Conservation (phyloP, 2,329 filamentous ascomycete genomes). For the Xylariaceae sp. region DNA sequence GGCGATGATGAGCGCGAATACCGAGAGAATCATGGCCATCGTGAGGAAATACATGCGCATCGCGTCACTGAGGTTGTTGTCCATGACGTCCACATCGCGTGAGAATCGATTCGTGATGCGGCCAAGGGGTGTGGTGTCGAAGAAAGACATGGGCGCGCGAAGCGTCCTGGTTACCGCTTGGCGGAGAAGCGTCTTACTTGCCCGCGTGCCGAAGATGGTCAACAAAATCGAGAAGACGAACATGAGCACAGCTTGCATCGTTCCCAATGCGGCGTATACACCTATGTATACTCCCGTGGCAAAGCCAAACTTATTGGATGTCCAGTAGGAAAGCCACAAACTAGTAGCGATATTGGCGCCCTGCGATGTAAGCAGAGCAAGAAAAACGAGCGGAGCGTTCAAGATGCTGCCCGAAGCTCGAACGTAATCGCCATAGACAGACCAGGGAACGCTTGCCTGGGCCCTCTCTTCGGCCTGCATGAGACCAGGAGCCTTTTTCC, state of each 20-base stretch:
- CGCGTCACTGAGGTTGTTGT: conserved; percentile 83
- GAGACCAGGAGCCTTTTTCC: conserved; percentile 55
- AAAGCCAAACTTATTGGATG: conserved; percentile 68
- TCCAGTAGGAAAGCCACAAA: conserved; percentile 94
- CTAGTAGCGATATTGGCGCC: conserved; percentile 83
- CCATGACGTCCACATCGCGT: conserved; percentile 93
- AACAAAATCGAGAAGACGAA: conserved; percentile 78
- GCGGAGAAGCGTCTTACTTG: conserved; percentile 78
- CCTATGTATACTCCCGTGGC: conserved; percentile 68
- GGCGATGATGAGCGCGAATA: conserved; percentile 89
- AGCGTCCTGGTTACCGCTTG: conserved; percentile 73
- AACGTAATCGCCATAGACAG: conserved; percentile 75
- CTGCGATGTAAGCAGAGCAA: conserved; percentile 68
- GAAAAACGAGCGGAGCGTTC: conserved; percentile 59
- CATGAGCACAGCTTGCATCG: conserved; percentile 66
- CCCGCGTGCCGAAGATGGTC: conserved; percentile 73
- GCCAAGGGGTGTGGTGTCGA: conserved; percentile 92
- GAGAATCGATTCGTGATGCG: conserved; percentile 96
- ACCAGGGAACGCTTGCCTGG: conserved; percentile 72
- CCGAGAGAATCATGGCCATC: conserved; percentile 72
- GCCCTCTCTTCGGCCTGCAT: conserved; percentile 71
- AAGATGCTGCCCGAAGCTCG: conserved; percentile 67
- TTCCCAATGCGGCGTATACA: conserved; percentile 67
- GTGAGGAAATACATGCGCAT: conserved; percentile 93
- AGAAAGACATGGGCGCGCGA: conserved; percentile 81